Evolutionary conservation across 441 rosid genomes (phyloP).

Genomic region (Populus hybrid): DNA sequence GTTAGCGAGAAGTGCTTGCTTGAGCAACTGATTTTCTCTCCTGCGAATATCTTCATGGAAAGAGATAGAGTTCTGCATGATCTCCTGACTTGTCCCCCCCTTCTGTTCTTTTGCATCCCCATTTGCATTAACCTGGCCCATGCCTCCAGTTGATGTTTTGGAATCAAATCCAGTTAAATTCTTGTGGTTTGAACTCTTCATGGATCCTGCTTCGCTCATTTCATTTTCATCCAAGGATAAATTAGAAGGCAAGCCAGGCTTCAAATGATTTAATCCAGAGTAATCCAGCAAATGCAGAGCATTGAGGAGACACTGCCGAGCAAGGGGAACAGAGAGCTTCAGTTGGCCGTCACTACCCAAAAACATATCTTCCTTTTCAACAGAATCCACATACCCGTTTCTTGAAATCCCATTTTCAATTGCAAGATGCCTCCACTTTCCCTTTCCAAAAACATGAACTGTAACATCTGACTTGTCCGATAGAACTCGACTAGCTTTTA

Average conservation of each 20-base stretch:
- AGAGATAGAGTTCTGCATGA: constrained; percentile 58
- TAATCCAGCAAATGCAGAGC: constrained; percentile 62
- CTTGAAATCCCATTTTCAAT: constrained; percentile 46
- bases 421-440: constrained; percentile 84
- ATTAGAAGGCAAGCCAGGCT: constrained; percentile 35
- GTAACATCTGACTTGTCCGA: constrained; percentile 53
- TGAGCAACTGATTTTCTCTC: constrained; percentile 57
- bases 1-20: constrained; percentile 75
- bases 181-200: constrained; percentile 37
- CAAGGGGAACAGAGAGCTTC: constrained; percentile 72
- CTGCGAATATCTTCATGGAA: constrained; percentile 42
- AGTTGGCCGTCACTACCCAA: constrained; percentile 46
- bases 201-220: constrained; percentile 33
- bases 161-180: constrained; percentile 36
- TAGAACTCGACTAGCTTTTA: constrained; percentile 33
- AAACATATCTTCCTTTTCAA: constrained; percentile 29
- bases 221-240: constrained; percentile 45
- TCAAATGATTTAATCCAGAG: constrained; percentile 29
- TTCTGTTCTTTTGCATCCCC: constrained; percentile 72
- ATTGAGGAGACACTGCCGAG: constrained; percentile 74
- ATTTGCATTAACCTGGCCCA: constrained; percentile 49
- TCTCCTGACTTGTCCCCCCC: constrained; percentile 65
- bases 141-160: constrained; percentile 35
- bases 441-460: constrained; percentile 73
- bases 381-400: constrained; percentile 40